phyloP scores from a whole-genome alignment of 1,139 yeast species.

The Wickerhamomyces sp. region DNA sequence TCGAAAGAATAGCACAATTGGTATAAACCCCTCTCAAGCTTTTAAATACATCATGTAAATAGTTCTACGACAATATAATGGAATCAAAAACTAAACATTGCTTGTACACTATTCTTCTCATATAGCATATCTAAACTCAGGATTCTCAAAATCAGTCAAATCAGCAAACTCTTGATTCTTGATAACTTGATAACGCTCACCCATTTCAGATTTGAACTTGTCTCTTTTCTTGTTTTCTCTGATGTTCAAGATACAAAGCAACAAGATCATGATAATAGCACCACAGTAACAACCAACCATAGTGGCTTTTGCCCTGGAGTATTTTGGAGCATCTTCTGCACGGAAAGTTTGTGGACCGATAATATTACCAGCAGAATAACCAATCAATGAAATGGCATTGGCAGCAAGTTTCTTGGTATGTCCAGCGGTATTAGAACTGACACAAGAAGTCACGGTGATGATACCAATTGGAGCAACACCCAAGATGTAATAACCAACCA shows the following conservation, averaged over 20 bases:
- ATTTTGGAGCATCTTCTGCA: constrained; percentile 34
- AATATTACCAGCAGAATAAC: constrained; percentile 52
- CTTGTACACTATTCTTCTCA: no score
- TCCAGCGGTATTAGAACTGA: constrained; percentile 47
- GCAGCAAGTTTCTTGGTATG: constrained; percentile 50
- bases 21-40: no score
- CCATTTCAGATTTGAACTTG: constrained; percentile 13
- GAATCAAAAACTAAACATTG: no score
- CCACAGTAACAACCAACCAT: constrained; percentile 21
- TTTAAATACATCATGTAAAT: no score
- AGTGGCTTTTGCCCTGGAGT: constrained; percentile 38
- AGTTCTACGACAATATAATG: no score
- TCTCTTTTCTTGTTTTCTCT: constrained; percentile 7
- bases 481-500: background rate
- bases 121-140: constrained; percentile 34
- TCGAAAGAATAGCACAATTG: constrained; percentile 25
- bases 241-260: constrained; percentile 7
- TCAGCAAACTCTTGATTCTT: constrained; percentile 45
- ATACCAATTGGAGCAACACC: constrained; percentile 22
- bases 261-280: constrained; percentile 4
- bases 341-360: constrained; percentile 55
- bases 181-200: constrained; percentile 14
- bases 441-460: constrained; percentile 9
- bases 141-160: constrained; percentile 44
- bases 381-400: constrained; percentile 39